Conservation (phyloP, 179 eudicot species). For the Drosera spatulata region DNA sequence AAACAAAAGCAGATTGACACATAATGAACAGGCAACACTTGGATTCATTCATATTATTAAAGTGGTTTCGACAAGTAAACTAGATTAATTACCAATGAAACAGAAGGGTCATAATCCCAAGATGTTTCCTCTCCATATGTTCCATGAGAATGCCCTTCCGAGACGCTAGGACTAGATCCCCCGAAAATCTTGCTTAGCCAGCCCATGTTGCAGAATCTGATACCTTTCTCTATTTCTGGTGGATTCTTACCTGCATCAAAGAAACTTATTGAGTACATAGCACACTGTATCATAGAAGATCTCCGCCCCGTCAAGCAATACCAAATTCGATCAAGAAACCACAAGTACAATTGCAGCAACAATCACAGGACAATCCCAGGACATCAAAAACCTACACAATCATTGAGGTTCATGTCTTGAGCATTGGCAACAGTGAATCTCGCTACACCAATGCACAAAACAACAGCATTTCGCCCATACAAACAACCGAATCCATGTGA, state of each 20-base stretch:
- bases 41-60: background rate
- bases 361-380: too few relatives aligned
- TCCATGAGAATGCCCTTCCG: constrained; percentile 42
- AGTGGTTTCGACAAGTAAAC: background rate
- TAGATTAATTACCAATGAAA: constrained; percentile 26
- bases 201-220: background rate
- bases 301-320: too few relatives aligned
- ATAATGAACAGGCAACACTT: background rate
- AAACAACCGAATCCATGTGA: too few relatives aligned
- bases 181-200: background rate
- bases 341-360: too few relatives aligned
- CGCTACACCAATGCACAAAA: too few relatives aligned
- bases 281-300: background rate
- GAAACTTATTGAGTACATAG: background rate
- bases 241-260: background rate
- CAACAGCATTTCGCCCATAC: too few relatives aligned
- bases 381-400: too few relatives aligned
- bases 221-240: background rate
- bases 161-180: background rate
- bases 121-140: constrained; percentile 49
- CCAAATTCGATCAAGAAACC: too few relatives aligned
- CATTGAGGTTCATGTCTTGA: too few relatives aligned
- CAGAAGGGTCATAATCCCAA: constrained; percentile 48
- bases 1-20: background rate
- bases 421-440: too few relatives aligned